Evolutionary conservation across 2,329 filamentous ascomycete genomes (phyloP).

Genomic region (Verticillium nonalfalfae): DNA sequence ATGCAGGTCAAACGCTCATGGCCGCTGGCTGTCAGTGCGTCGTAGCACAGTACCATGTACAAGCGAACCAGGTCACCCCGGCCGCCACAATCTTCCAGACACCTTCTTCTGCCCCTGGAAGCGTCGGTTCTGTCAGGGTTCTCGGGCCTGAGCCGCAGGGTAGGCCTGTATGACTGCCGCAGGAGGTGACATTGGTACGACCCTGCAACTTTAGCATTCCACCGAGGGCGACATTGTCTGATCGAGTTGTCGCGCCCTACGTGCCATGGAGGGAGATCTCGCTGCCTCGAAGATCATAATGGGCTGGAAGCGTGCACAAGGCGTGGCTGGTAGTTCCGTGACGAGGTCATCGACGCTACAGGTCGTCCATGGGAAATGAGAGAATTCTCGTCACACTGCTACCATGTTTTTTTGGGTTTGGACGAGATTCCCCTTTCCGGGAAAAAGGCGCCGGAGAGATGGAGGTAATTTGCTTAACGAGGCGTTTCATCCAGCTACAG

Average conservation of each 20-base stretch:
- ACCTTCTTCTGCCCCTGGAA: not conserved
- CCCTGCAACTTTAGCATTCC: constrained; percentile 6
- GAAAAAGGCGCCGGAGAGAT: not conserved
- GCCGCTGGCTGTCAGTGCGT: not conserved
- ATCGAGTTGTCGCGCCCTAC: not conserved
- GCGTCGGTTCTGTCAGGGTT: constrained; percentile 4
- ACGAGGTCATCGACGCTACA: not conserved
- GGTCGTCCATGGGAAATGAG: not conserved
- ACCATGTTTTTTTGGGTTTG: not conserved
- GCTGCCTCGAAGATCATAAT: not conserved
- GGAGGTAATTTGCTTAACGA: not conserved
- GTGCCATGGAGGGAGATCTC: not conserved
- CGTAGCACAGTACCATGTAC: not conserved
- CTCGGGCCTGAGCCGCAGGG: not conserved
- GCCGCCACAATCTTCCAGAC: constrained; percentile 10
- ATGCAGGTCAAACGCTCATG: not conserved
- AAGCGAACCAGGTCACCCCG: constrained; percentile 7
- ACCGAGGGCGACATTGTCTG: not conserved
- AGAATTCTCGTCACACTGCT: not conserved
- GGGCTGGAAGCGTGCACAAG: not conserved
- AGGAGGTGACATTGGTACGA: constrained; percentile 3
- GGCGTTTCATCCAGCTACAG: not conserved
- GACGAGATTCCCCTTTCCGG: not conserved
- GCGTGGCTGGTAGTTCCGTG: not conserved
- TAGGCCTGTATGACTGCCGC: constrained; percentile 4